Percentiles rank a stretch among this genome's conserved stretches.
Conservation (phyloP, 441 rosid species). For the Euphorbia celastroides region DNA sequence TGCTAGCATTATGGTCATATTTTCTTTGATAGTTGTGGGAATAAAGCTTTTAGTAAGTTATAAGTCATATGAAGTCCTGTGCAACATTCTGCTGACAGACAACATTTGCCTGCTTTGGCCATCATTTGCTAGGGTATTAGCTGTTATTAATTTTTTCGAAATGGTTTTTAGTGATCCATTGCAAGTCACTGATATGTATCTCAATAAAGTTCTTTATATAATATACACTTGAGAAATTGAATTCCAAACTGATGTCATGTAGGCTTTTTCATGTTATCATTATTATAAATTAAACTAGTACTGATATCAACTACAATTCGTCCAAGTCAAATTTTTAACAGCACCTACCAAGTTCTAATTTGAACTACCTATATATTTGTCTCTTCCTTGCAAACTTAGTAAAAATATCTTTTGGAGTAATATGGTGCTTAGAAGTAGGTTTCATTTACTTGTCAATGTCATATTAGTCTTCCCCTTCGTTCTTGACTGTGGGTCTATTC, state of each 20-base stretch:
- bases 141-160: not conserved
- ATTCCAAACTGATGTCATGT: not conserved
- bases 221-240: not conserved
- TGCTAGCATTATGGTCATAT: not conserved
- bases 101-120: not conserved
- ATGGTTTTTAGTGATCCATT: not conserved
- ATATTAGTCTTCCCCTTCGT: not conserved
- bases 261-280: not conserved
- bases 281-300: not conserved
- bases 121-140: not conserved
- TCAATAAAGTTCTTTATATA: not conserved
- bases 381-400: not conserved
- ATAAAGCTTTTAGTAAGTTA: not conserved
- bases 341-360: not conserved
- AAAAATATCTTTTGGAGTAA: not conserved
- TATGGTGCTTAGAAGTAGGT: not conserved
- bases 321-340: not conserved
- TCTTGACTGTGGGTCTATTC: not conserved
- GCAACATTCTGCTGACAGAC: not conserved
- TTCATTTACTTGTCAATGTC: not conserved
- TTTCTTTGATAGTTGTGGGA: not conserved
- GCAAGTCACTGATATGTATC: not conserved
- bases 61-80: not conserved
- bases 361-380: not conserved
- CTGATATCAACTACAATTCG: not conserved